Base-by-base conservation (phyloP, 768 basidiomycete genomes). In the Pulveroboletus sp. region DNA sequence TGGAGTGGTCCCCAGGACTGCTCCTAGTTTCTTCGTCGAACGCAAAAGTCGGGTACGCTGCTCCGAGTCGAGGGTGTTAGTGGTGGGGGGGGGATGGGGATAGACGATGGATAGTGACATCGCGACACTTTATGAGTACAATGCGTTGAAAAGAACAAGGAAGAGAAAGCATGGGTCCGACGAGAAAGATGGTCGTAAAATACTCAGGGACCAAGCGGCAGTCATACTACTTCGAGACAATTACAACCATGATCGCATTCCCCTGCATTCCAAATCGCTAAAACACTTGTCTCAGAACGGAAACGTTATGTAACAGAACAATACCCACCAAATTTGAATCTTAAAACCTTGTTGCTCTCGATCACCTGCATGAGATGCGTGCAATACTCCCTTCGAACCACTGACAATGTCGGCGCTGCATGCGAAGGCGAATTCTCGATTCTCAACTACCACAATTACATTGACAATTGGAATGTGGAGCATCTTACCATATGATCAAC, bases 1-100 rank as follows among this genome's bases (percentile, higher is more conserved):
- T 0, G 71, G 71, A 20, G 72, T 72, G 10, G 69, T 63, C 51
- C 71, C 71, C 45, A 72, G 62, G 36, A 72, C 49, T 5, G 68
- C 58, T 32, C 62, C 67, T 22, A 73, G 57, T 44, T 72, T 72
- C 50, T 68, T 66, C 10, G 71, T 68, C 3, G 71, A 68, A 29
- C 71, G 71, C 13, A 72, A 54, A 17, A 72, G 72, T 38, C 67
- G 69, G 2, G 58, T 47, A 23, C 71, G 71, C 34, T 71, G 63
- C 29, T 62, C 55, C 0, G 65, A 47, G 20, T 64, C 50, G 26
- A 73, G 67, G 26, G 26, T 47, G 34, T 72, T 72, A 24, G 59
- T 60, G n/a, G 71, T 72, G 4, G 70, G 68, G 4, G 71, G 71
- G 13, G 62, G 71, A 23, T 48, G 52, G 6, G 58, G 43, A 47